Percentiles rank a stretch among this genome's conserved stretches.
Evolutionary conservation across 345 rosid species (phyloP).

Genomic region (Aquilaria malaccensis): DNA sequence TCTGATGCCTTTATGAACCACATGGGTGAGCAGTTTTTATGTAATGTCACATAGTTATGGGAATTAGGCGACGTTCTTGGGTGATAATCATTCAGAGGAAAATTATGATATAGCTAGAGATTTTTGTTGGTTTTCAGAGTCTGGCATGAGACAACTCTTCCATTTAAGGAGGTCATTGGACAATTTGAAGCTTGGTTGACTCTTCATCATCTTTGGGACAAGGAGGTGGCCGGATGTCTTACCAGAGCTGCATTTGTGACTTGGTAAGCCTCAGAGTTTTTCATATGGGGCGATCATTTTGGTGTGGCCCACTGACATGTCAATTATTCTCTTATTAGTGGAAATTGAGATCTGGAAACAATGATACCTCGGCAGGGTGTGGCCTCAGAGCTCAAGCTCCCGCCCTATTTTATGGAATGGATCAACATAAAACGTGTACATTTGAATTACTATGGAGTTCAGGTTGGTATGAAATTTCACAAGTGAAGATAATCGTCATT

Average conservation of each 20-base stretch:
- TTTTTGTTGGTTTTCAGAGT: slow-evolving; percentile 39
- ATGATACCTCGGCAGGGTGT: slow-evolving; percentile 65
- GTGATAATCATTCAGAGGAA: no score
- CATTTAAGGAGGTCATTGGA: slow-evolving; percentile 58
- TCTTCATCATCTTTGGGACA: slow-evolving; percentile 46
- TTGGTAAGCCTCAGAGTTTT: slow-evolving; percentile 37
- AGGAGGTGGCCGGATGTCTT: slow-evolving; percentile 33
- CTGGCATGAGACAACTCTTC: slow-evolving; percentile 83
- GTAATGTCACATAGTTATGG: no score
- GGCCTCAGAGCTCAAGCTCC: slow-evolving; percentile 56
- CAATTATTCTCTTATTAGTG: slow-evolving; percentile 32
- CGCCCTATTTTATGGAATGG: slow-evolving; percentile 76
- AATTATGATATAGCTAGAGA: no score
- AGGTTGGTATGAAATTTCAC: slow-evolving; percentile 29
- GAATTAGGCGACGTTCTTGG: no score
- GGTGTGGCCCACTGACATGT: slow-evolving; percentile 13
- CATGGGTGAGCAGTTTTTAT: no score
- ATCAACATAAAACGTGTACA: slow-evolving; percentile 70
- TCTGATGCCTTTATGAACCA: no score
- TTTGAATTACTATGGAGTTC: slow-evolving; percentile 51
- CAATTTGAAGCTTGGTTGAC: slow-evolving; percentile 78
- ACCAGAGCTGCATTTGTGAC: slow-evolving; percentile 73
- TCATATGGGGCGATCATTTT: neutral
- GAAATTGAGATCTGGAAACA: slow-evolving; percentile 86
- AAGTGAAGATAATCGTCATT: neutral